These are phyloP conservation scores for Blastobotrys americana DNA, from an alignment of 805 yeast species.

Conservation along the genomic window DNA sequence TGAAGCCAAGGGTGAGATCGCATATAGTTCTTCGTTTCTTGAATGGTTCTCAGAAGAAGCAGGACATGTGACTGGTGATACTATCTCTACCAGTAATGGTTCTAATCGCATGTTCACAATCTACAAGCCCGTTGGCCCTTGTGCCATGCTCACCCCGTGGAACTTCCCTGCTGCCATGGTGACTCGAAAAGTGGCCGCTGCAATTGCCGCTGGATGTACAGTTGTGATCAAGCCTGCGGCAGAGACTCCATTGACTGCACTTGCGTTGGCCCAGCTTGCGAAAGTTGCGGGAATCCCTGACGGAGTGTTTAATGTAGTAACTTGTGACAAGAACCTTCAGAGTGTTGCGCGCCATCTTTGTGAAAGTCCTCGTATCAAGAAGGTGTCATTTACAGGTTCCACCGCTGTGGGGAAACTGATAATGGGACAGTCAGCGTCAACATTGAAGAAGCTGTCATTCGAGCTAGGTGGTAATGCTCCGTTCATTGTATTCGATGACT, in stretches of 20 bases:
- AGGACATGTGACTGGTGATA: slow-evolving; percentile 43
- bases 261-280: slow-evolving; percentile 55
- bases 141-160: slow-evolving; percentile 76
- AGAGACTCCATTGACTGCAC: slow-evolving; percentile 67
- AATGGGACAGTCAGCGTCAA: slow-evolving; percentile 50
- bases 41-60: slow-evolving; percentile 79
- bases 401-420: slow-evolving; percentile 64
- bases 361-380: slow-evolving; percentile 48
- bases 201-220: slow-evolving; percentile 73
- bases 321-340: slow-evolving; percentile 37
- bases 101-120: slow-evolving; percentile 44
- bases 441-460: slow-evolving; percentile 62
- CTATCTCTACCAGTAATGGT: slow-evolving; percentile 44
- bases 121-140: slow-evolving; percentile 73
- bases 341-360: slow-evolving; percentile 28
- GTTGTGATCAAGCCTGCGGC: slow-evolving; percentile 68
- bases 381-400: slow-evolving; percentile 73
- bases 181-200: slow-evolving; percentile 65
- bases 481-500: slow-evolving; percentile 61
- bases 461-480: slow-evolving; percentile 84
- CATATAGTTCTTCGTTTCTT: slow-evolving; percentile 66
- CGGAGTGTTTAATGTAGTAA: slow-evolving; percentile 59
- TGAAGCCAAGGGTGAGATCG: slow-evolving; percentile 63
- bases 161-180: slow-evolving; percentile 77
- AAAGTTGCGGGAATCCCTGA: slow-evolving; percentile 63